These are phyloP conservation scores for Mallotus nudiflorus DNA, from an alignment of 345 rosid genomes.

Conservation along the genomic window DNA sequence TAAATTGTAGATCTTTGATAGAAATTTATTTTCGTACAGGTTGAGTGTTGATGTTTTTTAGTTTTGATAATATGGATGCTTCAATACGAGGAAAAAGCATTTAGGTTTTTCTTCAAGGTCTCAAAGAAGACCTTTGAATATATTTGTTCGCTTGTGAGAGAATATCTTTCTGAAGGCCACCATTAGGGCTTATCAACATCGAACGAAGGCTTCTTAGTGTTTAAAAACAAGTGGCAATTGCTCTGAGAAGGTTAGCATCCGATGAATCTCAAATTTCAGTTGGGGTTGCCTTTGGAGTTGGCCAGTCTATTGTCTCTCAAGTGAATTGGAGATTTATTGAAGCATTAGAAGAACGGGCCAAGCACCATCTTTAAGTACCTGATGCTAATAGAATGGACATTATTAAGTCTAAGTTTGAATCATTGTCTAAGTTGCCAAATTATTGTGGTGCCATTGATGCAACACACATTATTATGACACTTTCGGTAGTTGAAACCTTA, in stretches of 20 bases:
- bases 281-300: constrained; percentile 87
- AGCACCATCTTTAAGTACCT: constrained; percentile 89
- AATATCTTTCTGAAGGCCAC: constrained; percentile 89
- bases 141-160: constrained; percentile 83
- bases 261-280: constrained; percentile 97
- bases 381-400: constrained; percentile 54
- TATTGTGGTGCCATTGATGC: constrained; percentile 93
- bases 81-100: constrained; percentile 68
- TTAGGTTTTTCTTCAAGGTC: constrained; percentile 84
- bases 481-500: constrained; percentile 88
- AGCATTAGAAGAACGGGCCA: constrained; percentile 85
- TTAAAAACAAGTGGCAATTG: constrained; percentile 95
- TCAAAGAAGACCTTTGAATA: constrained; percentile 81
- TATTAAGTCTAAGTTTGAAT: constrained; percentile 69
- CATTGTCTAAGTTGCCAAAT: constrained; percentile 66
- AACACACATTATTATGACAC: constrained; percentile 85
- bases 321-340: constrained; percentile 97
- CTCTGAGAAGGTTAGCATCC: constrained; percentile 82
- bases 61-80: constrained; percentile 33
- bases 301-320: constrained; percentile 97
- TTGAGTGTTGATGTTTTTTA: neutral
- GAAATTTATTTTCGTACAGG: neutral
- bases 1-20: neutral
- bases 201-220: constrained; percentile 97
- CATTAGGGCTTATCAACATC: constrained; percentile 91